Evolutionary conservation across 2,329 filamentous ascomycete species (phyloP).

Genomic region (Ambrosiella beaveri): DNA sequence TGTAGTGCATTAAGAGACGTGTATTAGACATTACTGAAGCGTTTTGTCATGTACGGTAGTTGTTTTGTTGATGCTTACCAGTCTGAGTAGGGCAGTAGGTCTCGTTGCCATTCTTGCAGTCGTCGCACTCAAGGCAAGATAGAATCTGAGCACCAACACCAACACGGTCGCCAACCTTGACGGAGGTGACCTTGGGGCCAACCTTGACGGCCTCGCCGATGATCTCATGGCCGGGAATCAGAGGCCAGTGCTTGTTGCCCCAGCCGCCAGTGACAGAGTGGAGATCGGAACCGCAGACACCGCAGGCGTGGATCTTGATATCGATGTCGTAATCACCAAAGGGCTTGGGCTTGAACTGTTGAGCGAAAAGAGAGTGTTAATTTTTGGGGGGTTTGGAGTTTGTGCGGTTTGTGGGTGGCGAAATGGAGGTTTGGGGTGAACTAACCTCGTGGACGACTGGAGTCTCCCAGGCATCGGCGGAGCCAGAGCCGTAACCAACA

Average conservation of each 20-base stretch:
- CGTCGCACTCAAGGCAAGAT: slow-evolving; percentile 45
- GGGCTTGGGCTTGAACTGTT: slow-evolving; percentile 63
- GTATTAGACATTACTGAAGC: not conserved
- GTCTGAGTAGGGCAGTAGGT: slow-evolving; percentile 38
- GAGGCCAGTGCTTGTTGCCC: slow-evolving; percentile 38
- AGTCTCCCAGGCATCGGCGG: not conserved
- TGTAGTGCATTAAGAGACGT: slow-evolving; percentile 16
- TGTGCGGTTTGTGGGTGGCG: no score
- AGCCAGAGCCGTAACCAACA: not conserved
- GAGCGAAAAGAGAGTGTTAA: not conserved
- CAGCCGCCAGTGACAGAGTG: slow-evolving; percentile 49
- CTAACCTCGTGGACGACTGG: not conserved
- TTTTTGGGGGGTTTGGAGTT: not conserved
- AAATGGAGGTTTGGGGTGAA: not conserved
- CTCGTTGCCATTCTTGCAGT: slow-evolving; percentile 49
- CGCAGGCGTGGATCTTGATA: slow-evolving; percentile 62
- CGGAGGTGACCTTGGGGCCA: slow-evolving; percentile 42
- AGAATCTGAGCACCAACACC: slow-evolving; percentile 46
- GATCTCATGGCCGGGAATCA: slow-evolving; percentile 43
- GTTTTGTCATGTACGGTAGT: not conserved
- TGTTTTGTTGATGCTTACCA: slow-evolving; percentile 22
- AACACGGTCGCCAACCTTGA: slow-evolving; percentile 45
- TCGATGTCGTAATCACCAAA: slow-evolving; percentile 67
- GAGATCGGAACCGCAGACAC: slow-evolving; percentile 50
- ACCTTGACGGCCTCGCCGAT: slow-evolving; percentile 41